Evolutionary conservation across 129 eudicot genomes (phyloP), one percentile per base, ranked within the genome.

Genomic region (Chrysanthemum makinoi): DNA sequence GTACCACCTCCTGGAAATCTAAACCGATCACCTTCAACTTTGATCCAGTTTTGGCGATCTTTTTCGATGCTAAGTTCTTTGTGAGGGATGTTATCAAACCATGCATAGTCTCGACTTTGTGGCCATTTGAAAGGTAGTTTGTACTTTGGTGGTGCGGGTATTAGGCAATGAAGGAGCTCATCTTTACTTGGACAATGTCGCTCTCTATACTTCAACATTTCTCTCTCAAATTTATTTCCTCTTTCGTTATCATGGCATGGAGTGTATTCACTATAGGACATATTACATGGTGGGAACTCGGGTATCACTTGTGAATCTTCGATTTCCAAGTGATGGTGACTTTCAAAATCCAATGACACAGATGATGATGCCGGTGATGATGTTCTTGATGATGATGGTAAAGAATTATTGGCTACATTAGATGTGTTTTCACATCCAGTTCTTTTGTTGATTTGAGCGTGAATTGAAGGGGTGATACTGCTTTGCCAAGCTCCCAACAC

Each of bases 1-100:
- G 99, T 95, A 56, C 99, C 99, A 9, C 99, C 99, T 11, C 99
- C 99, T 0, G 99, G 99, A 70, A 95, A 95, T 50, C 85, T 77
- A 47, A 95, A 95, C 11, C 89, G 82, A 43, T 95, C 97, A 9
- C 99, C 99, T 77, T 95, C 89, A 10, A 95, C 91, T 78, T 88
- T 96, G 53, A 95, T 88, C 99, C 99, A 95, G 57, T 95, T 88
- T 79, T 95, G 99, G 30, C 79, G 79, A 10, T 85, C 91, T 84
- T 95, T 95, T 75, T 95, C 99, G 19, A 95, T 80, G 76, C 99
- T 95, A 56, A 95, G 96, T 76, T 95, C 97, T 80, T 88, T 90
- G 74, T 95, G 99, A 22, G 99, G 99, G 46, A 90, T 95, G 68
- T 95, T 95, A 58, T 77, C 81, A 58, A 74, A 90, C 99, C 99